Percentiles rank a stretch among this genome's conserved stretches.
phyloP scores from a whole-genome alignment of 192 early-diverging fungal species.

The Linnemannia zychae region DNA sequence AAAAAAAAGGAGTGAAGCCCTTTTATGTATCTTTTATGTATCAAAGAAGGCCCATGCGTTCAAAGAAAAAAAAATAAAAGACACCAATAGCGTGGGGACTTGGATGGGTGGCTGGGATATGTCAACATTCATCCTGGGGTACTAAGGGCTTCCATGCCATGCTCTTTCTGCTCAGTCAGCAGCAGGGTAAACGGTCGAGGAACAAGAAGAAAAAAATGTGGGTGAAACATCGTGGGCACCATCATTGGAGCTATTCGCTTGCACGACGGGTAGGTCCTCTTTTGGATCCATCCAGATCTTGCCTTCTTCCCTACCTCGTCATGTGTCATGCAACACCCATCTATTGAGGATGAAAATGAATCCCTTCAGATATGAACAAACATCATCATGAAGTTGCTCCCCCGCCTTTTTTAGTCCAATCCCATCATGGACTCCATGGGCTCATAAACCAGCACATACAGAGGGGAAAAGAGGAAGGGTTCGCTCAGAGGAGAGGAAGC shows the following conservation, averaged over 20 bases:
- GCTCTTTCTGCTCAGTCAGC: constrained; percentile 1
- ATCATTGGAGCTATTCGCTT: background rate
- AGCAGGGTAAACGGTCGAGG: background rate
- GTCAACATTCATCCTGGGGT: too few species aligned
- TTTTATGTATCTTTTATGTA: too few species aligned
- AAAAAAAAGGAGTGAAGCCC: background rate
- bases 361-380: constrained; percentile 28
- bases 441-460: background rate
- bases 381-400: constrained; percentile 5
- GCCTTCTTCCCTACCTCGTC: background rate
- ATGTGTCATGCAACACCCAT: background rate
- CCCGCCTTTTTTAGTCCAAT: background rate
- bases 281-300: background rate
- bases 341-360: background rate
- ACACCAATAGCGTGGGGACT: background rate
- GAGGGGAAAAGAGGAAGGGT: background rate
- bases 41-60: background rate
- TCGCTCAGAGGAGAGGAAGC: background rate
- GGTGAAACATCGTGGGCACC: background rate
- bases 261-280: background rate
- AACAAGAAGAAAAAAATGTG: background rate
- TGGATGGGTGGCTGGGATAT: background rate
- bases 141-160: background rate
- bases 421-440: background rate
- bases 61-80: background rate